Conservation (phyloP, 2,329 filamentous ascomycete species). For the Cercospora sesami region DNA sequence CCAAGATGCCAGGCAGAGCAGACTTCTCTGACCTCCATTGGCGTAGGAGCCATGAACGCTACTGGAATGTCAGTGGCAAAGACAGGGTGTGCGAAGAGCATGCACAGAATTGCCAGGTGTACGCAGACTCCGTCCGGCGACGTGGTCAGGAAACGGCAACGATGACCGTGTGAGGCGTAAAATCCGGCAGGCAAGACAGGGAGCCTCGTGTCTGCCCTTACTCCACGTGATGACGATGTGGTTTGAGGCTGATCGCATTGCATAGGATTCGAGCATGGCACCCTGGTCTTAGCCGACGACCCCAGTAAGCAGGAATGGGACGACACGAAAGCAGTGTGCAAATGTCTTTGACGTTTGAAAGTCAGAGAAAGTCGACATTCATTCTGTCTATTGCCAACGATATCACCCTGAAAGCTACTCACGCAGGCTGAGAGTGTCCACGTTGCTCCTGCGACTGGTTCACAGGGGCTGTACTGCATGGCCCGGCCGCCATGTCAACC, state of each 20-base stretch:
- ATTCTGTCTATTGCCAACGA: not conserved
- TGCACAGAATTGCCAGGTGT: not conserved
- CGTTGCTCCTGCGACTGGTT: not conserved
- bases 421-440: not conserved
- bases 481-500: not conserved
- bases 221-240: not conserved
- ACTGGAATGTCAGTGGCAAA: constrained; percentile 8
- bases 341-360: not conserved
- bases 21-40: not conserved
- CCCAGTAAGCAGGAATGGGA: not conserved
- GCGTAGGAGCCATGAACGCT: constrained; percentile 1
- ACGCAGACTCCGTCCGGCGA: constrained; percentile 1
- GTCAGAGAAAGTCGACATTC: not conserved
- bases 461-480: not conserved
- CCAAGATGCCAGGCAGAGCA: not conserved
- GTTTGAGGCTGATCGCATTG: not conserved
- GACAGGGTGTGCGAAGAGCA: constrained; percentile 1
- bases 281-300: not conserved
- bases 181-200: constrained; percentile 2
- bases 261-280: not conserved
- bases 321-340: not conserved
- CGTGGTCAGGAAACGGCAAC: not conserved
- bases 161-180: constrained; percentile 9
- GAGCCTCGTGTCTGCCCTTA: not conserved
- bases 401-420: not conserved